Evolutionary conservation across 208 protist genomes (phyloP).

Genomic region (Leishmania major): DNA sequence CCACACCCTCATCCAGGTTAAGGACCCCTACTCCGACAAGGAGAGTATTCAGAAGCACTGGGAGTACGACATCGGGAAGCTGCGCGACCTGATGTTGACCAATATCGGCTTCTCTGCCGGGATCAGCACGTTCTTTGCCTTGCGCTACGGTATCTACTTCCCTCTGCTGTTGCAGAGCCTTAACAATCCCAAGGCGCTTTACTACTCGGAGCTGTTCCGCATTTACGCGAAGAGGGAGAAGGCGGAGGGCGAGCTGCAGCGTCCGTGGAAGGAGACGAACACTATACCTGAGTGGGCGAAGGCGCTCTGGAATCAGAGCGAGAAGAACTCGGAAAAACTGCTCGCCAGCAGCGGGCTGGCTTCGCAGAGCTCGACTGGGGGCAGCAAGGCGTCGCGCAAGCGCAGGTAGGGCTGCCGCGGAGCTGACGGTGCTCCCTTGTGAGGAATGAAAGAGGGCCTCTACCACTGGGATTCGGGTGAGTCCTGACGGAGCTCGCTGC

Average conservation of each 20-base stretch:
- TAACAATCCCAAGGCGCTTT: constrained; percentile 76
- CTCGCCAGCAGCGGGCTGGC: constrained; percentile 15
- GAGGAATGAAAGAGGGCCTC: neutral
- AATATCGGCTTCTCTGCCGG: constrained; percentile 58
- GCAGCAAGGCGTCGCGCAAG: constrained; percentile 32
- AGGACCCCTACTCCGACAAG: constrained; percentile 58
- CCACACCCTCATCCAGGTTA: constrained; percentile 47
- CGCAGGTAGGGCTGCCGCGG: constrained; percentile 26
- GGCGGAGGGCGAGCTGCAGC: constrained; percentile 56
- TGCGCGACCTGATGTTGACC: constrained; percentile 67
- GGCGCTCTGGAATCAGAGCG: constrained; percentile 46
- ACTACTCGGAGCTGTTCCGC: constrained; percentile 63
- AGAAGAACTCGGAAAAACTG: constrained; percentile 42
- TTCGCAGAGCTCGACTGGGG: neutral
- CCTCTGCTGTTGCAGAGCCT: constrained; percentile 87
- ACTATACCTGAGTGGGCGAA: constrained; percentile 66
- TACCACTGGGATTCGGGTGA: neutral
- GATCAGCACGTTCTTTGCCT: constrained; percentile 56
- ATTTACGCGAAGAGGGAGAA: constrained; percentile 55
- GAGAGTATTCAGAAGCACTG: constrained; percentile 43
- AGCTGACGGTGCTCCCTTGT: neutral
- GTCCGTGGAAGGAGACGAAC: constrained; percentile 71
- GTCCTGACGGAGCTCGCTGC: neutral
- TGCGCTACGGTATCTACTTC: constrained; percentile 58
- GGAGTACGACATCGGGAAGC: constrained; percentile 77